Conservation (phyloP, 2,329 filamentous ascomycete genomes). For the Trichoderma citrinoviride region DNA sequence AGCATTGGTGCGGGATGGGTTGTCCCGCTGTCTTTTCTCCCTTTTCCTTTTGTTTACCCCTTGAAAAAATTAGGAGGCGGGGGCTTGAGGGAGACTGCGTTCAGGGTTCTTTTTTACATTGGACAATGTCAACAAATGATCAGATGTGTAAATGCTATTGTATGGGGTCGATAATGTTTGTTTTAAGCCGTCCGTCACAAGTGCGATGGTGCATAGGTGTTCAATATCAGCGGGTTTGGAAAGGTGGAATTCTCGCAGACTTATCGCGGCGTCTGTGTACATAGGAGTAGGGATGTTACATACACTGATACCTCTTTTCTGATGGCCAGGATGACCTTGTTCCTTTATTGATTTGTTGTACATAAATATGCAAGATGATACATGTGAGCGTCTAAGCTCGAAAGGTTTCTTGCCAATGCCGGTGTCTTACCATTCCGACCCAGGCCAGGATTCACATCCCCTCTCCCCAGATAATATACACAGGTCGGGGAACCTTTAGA, state of each 20-base stretch:
- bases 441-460: not conserved
- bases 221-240: constrained; percentile 24
- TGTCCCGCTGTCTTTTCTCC: not conserved
- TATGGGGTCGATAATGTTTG: constrained; percentile 21
- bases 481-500: constrained; percentile 39
- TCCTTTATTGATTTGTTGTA: constrained; percentile 19
- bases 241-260: constrained; percentile 21
- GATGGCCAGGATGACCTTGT: constrained; percentile 16
- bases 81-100: not conserved
- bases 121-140: constrained; percentile 19
- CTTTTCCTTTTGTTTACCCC: no score
- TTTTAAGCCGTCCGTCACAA: constrained; percentile 21
- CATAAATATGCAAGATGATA: constrained; percentile 24
- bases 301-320: constrained; percentile 30
- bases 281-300: constrained; percentile 28
- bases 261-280: constrained; percentile 26
- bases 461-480: not conserved
- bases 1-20: not conserved
- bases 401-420: not conserved
- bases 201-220: constrained; percentile 26
- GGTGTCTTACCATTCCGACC: not conserved
- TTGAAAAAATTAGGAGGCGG: not conserved
- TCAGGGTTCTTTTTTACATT: constrained; percentile 1
- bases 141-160: constrained; percentile 22
- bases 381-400: constrained; percentile 10